These are phyloP conservation scores for Pseudophaeomoniella oleicola DNA, from an alignment of 2,329 filamentous ascomycete species.

Conservation along the genomic window DNA sequence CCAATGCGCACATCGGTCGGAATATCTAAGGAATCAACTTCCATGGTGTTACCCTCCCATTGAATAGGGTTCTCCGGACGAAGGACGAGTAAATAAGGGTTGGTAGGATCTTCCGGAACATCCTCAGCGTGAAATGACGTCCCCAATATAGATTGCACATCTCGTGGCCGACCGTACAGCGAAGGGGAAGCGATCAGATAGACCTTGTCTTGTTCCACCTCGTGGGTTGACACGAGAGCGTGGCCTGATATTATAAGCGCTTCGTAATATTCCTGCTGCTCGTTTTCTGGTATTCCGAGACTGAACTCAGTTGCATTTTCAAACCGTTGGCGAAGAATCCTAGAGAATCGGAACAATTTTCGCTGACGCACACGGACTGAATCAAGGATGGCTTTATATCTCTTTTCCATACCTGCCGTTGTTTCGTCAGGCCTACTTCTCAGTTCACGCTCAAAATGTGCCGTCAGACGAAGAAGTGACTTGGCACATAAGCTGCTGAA, in stretches of 20 bases:
- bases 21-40: constrained; percentile 58
- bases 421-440: constrained; percentile 73
- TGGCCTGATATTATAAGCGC: constrained; percentile 70
- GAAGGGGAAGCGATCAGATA: constrained; percentile 76
- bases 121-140: constrained; percentile 61
- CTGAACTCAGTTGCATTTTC: constrained; percentile 95
- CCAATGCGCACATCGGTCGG: constrained; percentile 75
- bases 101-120: constrained; percentile 54
- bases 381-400: constrained; percentile 89
- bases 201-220: constrained; percentile 55
- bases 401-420: constrained; percentile 80
- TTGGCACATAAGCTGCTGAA: constrained; percentile 87
- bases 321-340: constrained; percentile 81
- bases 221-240: constrained; percentile 62
- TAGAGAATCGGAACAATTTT: constrained; percentile 90
- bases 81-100: constrained; percentile 75
- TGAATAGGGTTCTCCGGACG: constrained; percentile 62
- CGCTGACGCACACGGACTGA: constrained; percentile 91
- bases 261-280: constrained; percentile 64
- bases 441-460: constrained; percentile 84
- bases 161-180: constrained; percentile 58
- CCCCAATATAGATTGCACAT: constrained; percentile 74
- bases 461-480: constrained; percentile 71
- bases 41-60: constrained; percentile 70
- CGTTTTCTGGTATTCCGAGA: constrained; percentile 56